Evolutionary conservation across 306 rosid genomes (phyloP).

Genomic region (Cotoneaster glaucophyllus): DNA sequence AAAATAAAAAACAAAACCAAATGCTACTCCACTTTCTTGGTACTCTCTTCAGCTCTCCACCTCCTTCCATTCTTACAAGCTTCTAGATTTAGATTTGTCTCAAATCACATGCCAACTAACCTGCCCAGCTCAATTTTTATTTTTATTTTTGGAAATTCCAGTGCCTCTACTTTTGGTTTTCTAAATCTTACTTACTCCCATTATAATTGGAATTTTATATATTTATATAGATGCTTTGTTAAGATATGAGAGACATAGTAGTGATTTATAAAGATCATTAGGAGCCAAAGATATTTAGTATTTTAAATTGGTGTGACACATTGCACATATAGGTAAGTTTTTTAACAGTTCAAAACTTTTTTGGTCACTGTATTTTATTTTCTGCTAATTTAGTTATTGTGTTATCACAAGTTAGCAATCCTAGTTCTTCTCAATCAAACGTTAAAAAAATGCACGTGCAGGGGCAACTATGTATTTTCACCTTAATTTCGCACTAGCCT

Average conservation of each 20-base stretch:
- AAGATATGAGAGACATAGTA: background rate
- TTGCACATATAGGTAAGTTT: no score
- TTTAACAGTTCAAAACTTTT: no score
- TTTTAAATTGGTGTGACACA: background rate
- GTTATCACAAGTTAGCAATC: no score
- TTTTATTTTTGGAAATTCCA: background rate
- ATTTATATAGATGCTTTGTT: background rate
- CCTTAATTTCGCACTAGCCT: no score
- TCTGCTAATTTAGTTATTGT: no score
- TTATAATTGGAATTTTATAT: background rate
- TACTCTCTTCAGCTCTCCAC: background rate
- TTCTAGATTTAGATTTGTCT: constrained; percentile 3
- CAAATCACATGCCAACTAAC: background rate
- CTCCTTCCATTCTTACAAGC: background rate
- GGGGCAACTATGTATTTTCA: no score
- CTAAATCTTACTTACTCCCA: background rate
- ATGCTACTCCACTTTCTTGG: background rate
- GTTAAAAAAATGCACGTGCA: no score
- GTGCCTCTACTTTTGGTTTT: background rate
- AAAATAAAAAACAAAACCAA: background rate
- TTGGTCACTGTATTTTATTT: no score
- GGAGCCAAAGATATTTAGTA: background rate
- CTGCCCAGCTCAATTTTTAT: background rate
- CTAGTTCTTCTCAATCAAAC: no score
- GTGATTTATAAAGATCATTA: background rate